Percentiles rank a stretch among this genome's conserved stretches.
Conservation (phyloP, 306 rosid genomes). For the Vachellia collinsii region DNA sequence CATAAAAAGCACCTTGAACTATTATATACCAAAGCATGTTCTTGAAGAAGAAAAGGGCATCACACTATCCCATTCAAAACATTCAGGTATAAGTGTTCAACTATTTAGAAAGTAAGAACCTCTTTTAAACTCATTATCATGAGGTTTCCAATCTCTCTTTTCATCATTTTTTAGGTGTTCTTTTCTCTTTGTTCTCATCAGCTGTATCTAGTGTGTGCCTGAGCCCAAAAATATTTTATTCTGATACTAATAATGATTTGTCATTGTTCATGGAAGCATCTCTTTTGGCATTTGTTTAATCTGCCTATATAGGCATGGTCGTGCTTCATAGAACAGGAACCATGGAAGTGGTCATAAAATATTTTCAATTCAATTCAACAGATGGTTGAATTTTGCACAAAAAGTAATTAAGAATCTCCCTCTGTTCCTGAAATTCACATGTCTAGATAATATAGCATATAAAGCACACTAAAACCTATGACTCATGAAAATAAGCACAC, state of each 20-base stretch:
- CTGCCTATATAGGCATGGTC: neutral
- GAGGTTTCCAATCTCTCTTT: neutral
- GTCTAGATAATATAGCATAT: neutral
- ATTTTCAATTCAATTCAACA: slow-evolving; percentile 16
- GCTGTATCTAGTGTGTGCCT: neutral
- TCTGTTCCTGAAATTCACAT: slow-evolving; percentile 26
- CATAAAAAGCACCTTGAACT: neutral
- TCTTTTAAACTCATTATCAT: neutral
- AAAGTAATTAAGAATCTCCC: slow-evolving; percentile 1
- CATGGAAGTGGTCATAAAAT: slow-evolving; percentile 9
- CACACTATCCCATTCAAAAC: neutral
- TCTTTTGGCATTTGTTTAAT: neutral
- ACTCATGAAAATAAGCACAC: slow-evolving; percentile 43
- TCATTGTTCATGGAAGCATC: slow-evolving; percentile 8
- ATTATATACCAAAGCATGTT: neutral
- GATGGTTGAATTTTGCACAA: neutral
- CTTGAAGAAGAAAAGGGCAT: neutral
- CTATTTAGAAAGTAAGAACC: neutral
- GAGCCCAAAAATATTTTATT: neutral
- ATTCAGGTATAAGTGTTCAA: neutral
- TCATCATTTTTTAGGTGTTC: neutral
- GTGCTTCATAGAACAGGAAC: slow-evolving; percentile 20
- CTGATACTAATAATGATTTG: neutral
- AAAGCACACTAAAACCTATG: slow-evolving; percentile 27
- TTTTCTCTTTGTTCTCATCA: neutral